Conservation (phyloP, 2,329 filamentous ascomycete species). For the Alternaria triticina region DNA sequence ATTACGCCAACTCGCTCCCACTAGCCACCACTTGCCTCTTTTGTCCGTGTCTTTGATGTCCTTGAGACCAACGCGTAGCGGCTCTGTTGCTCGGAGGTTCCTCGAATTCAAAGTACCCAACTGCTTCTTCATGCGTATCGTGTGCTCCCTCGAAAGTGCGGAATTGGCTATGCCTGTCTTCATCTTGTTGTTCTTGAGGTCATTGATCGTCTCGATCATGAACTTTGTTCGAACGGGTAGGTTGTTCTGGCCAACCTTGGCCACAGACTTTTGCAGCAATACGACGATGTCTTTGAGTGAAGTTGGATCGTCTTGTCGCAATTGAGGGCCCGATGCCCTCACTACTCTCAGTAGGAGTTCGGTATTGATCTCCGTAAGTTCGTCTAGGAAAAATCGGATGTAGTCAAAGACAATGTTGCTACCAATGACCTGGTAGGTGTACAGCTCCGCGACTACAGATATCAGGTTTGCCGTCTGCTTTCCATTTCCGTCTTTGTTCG, state of each 20-base stretch:
- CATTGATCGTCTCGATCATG: slow-evolving; percentile 96
- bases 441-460: slow-evolving; percentile 82
- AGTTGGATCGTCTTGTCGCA: slow-evolving; percentile 87
- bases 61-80: slow-evolving; percentile 78
- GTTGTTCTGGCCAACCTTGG: slow-evolving; percentile 69
- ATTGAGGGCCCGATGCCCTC: slow-evolving; percentile 76
- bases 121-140: slow-evolving; percentile 85
- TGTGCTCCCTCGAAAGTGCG: slow-evolving; percentile 78
- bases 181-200: slow-evolving; percentile 91
- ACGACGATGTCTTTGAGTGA: slow-evolving; percentile 87
- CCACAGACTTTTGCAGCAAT: slow-evolving; percentile 75
- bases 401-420: slow-evolving; percentile 90
- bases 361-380: slow-evolving; percentile 83
- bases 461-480: slow-evolving; percentile 78
- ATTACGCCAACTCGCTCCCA: slow-evolving; percentile 85
- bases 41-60: slow-evolving; percentile 86
- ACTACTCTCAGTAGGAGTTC: slow-evolving; percentile 87
- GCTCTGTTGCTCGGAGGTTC: slow-evolving; percentile 75
- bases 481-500: slow-evolving; percentile 44
- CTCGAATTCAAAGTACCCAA: slow-evolving; percentile 76
- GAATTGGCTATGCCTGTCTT: slow-evolving; percentile 77
- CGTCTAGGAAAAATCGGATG: slow-evolving; percentile 75
- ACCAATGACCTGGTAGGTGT: slow-evolving; percentile 88
- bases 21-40: slow-evolving; percentile 97
- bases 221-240: slow-evolving; percentile 90